Percentiles rank a stretch among this genome's conserved stretches.
Evolutionary conservation across 2,329 filamentous ascomycete genomes (phyloP).

Genomic region (Penicillium vulpinum): DNA sequence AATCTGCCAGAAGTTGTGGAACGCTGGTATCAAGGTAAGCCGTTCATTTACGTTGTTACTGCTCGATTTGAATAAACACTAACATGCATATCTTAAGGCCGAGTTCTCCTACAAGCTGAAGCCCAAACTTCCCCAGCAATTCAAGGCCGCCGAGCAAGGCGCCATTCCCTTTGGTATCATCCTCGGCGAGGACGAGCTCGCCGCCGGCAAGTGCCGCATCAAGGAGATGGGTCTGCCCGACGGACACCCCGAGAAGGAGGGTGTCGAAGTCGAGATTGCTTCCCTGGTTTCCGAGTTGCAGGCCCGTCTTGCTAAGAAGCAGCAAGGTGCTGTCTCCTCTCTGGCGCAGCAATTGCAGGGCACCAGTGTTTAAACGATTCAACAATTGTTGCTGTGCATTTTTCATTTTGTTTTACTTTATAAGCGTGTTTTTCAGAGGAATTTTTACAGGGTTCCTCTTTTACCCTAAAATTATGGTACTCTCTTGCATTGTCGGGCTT

Average conservation of each 20-base stretch:
- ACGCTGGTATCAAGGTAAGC: slow-evolving; percentile 76
- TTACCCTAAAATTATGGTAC: slow-evolving; percentile 9
- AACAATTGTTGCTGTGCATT: slow-evolving; percentile 18
- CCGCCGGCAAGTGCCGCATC: slow-evolving; percentile 78
- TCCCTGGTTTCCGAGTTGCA: slow-evolving; percentile 30
- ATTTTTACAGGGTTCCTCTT: slow-evolving; percentile 3
- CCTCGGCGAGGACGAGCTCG: slow-evolving; percentile 85
- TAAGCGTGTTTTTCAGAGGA: slow-evolving; percentile 10
- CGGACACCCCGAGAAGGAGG: slow-evolving; percentile 87
- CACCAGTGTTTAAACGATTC: slow-evolving; percentile 17
- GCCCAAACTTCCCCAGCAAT: slow-evolving; percentile 83
- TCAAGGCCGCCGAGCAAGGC: slow-evolving; percentile 80
- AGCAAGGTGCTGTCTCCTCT: slow-evolving; percentile 13
- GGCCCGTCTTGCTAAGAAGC: slow-evolving; percentile 25
- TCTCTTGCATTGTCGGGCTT: slow-evolving; percentile 13
- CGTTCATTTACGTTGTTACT: not conserved
- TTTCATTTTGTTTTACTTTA: slow-evolving; percentile 2
- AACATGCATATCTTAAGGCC: slow-evolving; percentile 50
- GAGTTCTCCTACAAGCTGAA: slow-evolving; percentile 90
- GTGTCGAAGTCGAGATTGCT: slow-evolving; percentile 66
- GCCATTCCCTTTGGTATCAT: slow-evolving; percentile 85
- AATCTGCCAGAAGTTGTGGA: slow-evolving; percentile 75
- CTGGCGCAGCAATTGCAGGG: slow-evolving; percentile 28
- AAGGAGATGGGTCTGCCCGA: slow-evolving; percentile 81
- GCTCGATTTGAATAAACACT: slow-evolving; percentile 11